phyloP scores from a whole-genome alignment of 2,329 filamentous ascomycete species.

The Trichoderma cornu-damae region DNA sequence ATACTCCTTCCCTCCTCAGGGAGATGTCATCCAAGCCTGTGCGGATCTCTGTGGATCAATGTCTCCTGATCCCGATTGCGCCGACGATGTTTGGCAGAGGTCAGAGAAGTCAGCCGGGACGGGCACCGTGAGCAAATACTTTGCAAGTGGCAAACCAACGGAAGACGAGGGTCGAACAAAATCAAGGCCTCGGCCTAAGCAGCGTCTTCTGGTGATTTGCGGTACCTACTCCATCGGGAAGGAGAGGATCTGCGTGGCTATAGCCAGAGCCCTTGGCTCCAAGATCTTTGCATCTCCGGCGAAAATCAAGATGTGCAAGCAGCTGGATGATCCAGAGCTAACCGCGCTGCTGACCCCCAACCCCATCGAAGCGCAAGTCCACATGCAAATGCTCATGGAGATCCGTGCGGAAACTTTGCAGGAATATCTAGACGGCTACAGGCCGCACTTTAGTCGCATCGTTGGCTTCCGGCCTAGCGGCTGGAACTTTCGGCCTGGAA shows the following conservation, averaged over 20 bases:
- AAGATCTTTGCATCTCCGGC: conserved; percentile 83
- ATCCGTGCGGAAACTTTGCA: conserved; percentile 85
- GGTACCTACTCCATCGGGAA: conserved; percentile 98
- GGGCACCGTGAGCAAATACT: conserved; percentile 50
- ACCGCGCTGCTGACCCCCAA: conserved; percentile 70
- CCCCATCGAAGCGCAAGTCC: conserved; percentile 82
- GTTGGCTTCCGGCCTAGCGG: conserved; percentile 90
- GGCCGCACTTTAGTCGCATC: conserved; percentile 75
- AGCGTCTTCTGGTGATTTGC: conserved; percentile 81
- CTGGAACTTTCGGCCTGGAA: conserved; percentile 81
- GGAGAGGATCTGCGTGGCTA: conserved; percentile 89
- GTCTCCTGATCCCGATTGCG: conserved; percentile 55
- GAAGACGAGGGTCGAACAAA: conserved; percentile 29
- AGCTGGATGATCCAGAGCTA: conserved; percentile 81
- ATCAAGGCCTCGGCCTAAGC: conserved; percentile 25
- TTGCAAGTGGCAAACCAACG: conserved; percentile 36
- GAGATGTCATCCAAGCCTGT: conserved; percentile 80
- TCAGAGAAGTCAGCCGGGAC: conserved; percentile 39
- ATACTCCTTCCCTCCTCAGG: conserved; percentile 87
- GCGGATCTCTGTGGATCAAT: conserved; percentile 80
- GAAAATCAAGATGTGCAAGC: conserved; percentile 79
- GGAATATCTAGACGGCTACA: conserved; percentile 78
- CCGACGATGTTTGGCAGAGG: conserved; percentile 45
- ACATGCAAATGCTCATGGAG: conserved; percentile 96
- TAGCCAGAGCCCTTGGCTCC: conserved; percentile 75